A percentile compares a stretch with the other conserved stretches of the same genome.
Evolutionary conservation across 768 basidiomycete genomes (phyloP).

Genomic region (Leccinum truebloodii): DNA sequence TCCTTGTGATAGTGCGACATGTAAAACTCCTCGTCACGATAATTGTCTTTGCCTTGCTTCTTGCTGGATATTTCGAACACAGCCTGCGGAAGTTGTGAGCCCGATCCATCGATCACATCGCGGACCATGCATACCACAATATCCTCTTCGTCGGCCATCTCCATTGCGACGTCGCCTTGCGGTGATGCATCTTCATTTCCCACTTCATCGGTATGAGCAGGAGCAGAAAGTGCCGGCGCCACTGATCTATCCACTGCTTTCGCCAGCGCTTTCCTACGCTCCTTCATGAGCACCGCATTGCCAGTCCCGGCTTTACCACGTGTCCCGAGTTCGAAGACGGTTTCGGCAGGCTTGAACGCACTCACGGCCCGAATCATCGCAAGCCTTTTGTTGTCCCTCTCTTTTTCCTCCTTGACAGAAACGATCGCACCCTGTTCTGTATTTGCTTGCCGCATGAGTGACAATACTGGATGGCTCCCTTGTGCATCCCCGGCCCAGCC

Average conservation of each 20-base stretch:
- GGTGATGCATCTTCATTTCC: slow-evolving; percentile 35
- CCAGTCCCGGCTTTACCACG: slow-evolving; percentile 60
- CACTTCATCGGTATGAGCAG: slow-evolving; percentile 35
- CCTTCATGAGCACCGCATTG: slow-evolving; percentile 82
- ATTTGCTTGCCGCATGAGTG: slow-evolving; percentile 42
- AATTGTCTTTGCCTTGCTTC: slow-evolving; percentile 47
- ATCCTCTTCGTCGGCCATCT: slow-evolving; percentile 80
- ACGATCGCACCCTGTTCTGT: slow-evolving; percentile 28
- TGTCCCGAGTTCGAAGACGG: slow-evolving; percentile 85
- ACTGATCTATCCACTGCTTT: slow-evolving; percentile 59
- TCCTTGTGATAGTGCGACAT: slow-evolving; percentile 92
- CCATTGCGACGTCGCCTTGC: slow-evolving; percentile 38
- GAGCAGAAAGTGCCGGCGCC: slow-evolving; percentile 29
- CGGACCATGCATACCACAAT: slow-evolving; percentile 54
- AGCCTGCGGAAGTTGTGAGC: slow-evolving; percentile 42
- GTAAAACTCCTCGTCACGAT: slow-evolving; percentile 84
- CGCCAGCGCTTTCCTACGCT: slow-evolving; percentile 73
- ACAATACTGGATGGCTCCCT: slow-evolving; percentile 68
- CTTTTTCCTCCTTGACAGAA: slow-evolving; percentile 37
- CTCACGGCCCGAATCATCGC: slow-evolving; percentile 73
- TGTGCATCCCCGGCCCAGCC: slow-evolving; percentile 68
- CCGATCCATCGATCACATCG: neutral
- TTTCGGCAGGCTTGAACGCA: slow-evolving; percentile 83
- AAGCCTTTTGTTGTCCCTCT: slow-evolving; percentile 49
- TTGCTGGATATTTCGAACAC: slow-evolving; percentile 61